Evolutionary conservation across 495 filamentous ascomycete genomes (phyloP), one percentile per base, ranked within the genome.

Genomic region (Amphirosellinia nigrospora): DNA sequence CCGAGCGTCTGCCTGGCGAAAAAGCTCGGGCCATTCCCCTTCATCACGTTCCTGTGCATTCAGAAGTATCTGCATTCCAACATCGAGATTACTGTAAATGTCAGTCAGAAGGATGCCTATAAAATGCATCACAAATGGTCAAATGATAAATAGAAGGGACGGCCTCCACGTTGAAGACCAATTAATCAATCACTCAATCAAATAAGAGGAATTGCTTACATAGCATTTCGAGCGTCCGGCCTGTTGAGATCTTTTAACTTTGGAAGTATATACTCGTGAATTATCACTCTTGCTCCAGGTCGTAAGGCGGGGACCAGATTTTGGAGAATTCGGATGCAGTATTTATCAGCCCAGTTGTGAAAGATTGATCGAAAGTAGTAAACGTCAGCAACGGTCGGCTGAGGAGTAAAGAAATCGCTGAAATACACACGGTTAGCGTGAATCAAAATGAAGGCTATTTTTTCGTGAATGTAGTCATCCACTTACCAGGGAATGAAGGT

Each of bases 311-410:
- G 77, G 5, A 84, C 62, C 1, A 86, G 69, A 16, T 80, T 78
- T 16, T 70, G 72, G 0, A 89, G 70, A 61, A 87, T 85, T 19
- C 71, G 74, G 30, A 81, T 66, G 21, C 76, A 80, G 50, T 86
- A 77, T 19, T 77, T 73, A 41, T 84, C 78, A 4, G 79, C 69
- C 79, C 83, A 84, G 66, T 88, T 83, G 56, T 89, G 86, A 19
- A 89, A 72, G 30, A 87, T 81, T 59, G 78, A 77, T 0, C 86
- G 82, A 21, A 87, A 77, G 55, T 85, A 80, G 70, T 88, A 89
- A 1, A 86, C 80, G 48, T 88, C 84, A 3, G 85, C 87, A n/a
- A 65, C 66, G 32, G 85, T 62, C 0, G 83, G 79, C 71, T 89
- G 85, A 10, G 69, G 59, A 5, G 76, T 71, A 73, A 86, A 82